Evolutionary conservation across 352 stramenopile species (phyloP).

Genomic region (Albugo laibachii): DNA sequence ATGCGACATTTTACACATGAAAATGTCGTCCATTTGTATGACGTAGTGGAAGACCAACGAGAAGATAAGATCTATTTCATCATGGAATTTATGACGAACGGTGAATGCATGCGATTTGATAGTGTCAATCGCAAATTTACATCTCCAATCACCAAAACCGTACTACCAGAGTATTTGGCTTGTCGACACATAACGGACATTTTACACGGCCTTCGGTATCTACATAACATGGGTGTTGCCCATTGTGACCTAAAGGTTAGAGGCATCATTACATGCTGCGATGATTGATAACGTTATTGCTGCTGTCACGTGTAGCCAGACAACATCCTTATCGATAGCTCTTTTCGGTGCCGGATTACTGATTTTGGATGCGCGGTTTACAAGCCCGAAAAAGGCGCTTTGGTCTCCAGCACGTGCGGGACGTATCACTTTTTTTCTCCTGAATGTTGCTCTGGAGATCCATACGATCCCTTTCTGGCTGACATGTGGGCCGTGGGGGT

Average conservation of each 20-base stretch:
- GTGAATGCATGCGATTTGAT: slow-evolving; percentile 66
- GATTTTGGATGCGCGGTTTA: slow-evolving; percentile 75
- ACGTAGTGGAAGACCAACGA: slow-evolving; percentile 67
- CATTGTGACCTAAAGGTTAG: slow-evolving; percentile 80
- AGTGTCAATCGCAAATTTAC: slow-evolving; percentile 45
- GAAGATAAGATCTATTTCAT: slow-evolving; percentile 75
- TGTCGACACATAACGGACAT: slow-evolving; percentile 50
- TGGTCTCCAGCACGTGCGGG: slow-evolving; percentile 62
- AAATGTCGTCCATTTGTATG: slow-evolving; percentile 80
- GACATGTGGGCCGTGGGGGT: slow-evolving; percentile 78
- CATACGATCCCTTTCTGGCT: slow-evolving; percentile 62
- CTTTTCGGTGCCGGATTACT: slow-evolving; percentile 56
- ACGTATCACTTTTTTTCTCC: slow-evolving; percentile 82
- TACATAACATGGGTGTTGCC: slow-evolving; percentile 53
- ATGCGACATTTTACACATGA: slow-evolving; percentile 79
- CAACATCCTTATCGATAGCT: slow-evolving; percentile 73
- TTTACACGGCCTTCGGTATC: slow-evolving; percentile 54
- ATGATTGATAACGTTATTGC: slow-evolving; percentile 15
- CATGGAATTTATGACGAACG: slow-evolving; percentile 68
- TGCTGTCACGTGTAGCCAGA: slow-evolving; percentile 49
- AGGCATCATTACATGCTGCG: slow-evolving; percentile 1
- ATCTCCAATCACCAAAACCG: slow-evolving; percentile 27
- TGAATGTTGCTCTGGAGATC: slow-evolving; percentile 70
- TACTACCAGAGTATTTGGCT: slow-evolving; percentile 40
- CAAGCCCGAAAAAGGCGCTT: neutral